Base-by-base conservation (phyloP, 2,329 filamentous ascomycete genomes). In the Alternaria incomplexa region DNA sequence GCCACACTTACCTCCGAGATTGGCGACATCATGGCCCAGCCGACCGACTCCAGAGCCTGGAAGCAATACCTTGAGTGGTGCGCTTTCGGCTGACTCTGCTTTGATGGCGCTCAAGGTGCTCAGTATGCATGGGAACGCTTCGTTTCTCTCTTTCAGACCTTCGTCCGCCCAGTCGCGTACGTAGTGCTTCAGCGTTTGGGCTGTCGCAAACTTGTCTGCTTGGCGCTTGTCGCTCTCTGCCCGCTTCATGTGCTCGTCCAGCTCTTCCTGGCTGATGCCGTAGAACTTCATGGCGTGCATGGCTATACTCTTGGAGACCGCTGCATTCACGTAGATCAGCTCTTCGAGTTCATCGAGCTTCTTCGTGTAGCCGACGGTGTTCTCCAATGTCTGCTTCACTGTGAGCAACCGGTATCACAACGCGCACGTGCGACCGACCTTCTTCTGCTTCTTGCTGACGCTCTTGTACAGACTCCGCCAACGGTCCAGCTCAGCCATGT, bases 171-270 rank as follows among this genome's bases (percentile, higher is more conserved):
- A 88, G 68, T 89, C 87, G 6, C 86, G 80, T 3, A 88, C 85
- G 61, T 84, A 85, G 66, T 88, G 86, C 70, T 88, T 88, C 56
- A 88, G 69, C 0, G 85, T 81, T 66, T 88, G 87, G 0, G 82
- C 81, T 0, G 87, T 81, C 32, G 84, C 83, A 2, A 83, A 79
- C 6, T 80, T 81, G 22, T 88, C 86, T 1, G 82, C 80, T 12
- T 60, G 48, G 3, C 67, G 58, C 0, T 71, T 66, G 20, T 75
- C 78, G 1, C 81, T 81, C 0, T 77, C 73, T 1, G 81, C 77
- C 2, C 81, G 78, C 0, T 80, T 75, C 6, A 80, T 77, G 50
- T 82, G 84, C 1, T 77, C 73, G 4, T 83, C 74, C 0, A 88
- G 73, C 65, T 88, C 86, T 2, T 75, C 58, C 5, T 78, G 72